Evolutionary conservation across 2,329 filamentous ascomycete genomes (phyloP), one percentile per base, ranked within the genome.

Genomic region (Salinomyces thailandicus): DNA sequence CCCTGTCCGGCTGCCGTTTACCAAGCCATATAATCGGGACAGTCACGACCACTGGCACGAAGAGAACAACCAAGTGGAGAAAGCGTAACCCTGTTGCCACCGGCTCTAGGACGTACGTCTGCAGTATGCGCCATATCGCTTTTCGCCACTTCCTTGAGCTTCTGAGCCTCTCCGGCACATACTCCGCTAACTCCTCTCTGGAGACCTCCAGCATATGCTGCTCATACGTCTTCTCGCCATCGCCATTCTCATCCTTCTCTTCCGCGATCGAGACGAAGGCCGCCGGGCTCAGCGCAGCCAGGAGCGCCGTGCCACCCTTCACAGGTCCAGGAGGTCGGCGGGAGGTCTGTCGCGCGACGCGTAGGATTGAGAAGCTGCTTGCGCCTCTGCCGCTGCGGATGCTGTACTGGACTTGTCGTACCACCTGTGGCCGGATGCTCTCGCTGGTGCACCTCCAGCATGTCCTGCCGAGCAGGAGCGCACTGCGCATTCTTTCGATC

Each of bases 71-170:
- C 4, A 98, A 68, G 55, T 95, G 85, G 13, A 95, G 60, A 50
- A 98, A 93, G n/a, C 91, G 75, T 31, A 89, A 60, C 0, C 83
- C 84, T 0, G 89, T 98, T 37, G 81, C 86, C 17, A 95, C 59
- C 0, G 91, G 89, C 60, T 98, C 91, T 38, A 66, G 74, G n/a
- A 89, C 61, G 53, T 78, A 84, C 1, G 72, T 43, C 50, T 93
- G 84, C 24, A 91, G 46, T 38, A 81, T 74, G 18, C 85, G 68
- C 39, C 79, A 66, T 18, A 84, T 52, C 9, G 68, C 68, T 45
- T 79, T 73, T 32, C 71, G 62, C 5, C 79, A 51, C 33, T 74
- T 72, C 11, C 62, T 64, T 11, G 85, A 56, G 1, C 79, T 76
- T 26, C 65, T 66, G 18, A 80, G 69, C 39, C 78, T 67, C 4